These are phyloP conservation scores for Triticum urartu DNA, from an alignment of 176 grass and related monocot genomes.

Conservation along the genomic window DNA sequence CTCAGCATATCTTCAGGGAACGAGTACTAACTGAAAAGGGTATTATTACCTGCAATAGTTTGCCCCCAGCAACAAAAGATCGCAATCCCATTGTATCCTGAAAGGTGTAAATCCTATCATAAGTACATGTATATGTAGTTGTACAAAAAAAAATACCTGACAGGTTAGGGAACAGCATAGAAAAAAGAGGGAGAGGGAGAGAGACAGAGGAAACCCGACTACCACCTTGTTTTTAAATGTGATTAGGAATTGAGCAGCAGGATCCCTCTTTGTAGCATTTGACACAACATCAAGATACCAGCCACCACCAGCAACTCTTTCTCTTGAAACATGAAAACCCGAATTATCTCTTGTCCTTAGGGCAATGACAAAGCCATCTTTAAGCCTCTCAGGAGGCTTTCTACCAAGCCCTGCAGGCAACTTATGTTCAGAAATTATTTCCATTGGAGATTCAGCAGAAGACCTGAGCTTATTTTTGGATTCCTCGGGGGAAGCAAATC, in stretches of 20 bases:
- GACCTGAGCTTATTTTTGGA: slow-evolving; percentile 69
- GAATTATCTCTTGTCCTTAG: slow-evolving; percentile 56
- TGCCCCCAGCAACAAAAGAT: slow-evolving; percentile 85
- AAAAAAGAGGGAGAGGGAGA: neutral
- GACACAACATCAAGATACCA: slow-evolving; percentile 85
- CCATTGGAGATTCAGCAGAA: slow-evolving; percentile 68
- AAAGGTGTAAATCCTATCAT: slow-evolving; percentile 24
- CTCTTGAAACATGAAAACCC: slow-evolving; percentile 82
- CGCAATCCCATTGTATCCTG: slow-evolving; percentile 80
- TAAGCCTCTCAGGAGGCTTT: slow-evolving; percentile 48
- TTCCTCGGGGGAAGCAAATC: slow-evolving; percentile 94
- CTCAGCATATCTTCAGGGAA: slow-evolving; percentile 5
- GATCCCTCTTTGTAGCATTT: slow-evolving; percentile 88
- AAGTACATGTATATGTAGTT: slow-evolving; percentile 13
- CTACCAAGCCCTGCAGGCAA: slow-evolving; percentile 34
- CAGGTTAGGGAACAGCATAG: slow-evolving; percentile 15
- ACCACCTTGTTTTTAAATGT: slow-evolving; percentile 73
- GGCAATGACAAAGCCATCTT: slow-evolving; percentile 82
- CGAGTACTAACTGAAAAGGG: neutral
- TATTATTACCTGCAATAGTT: slow-evolving; percentile 76
- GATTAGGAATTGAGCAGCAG: slow-evolving; percentile 86
- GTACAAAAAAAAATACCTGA: neutral
- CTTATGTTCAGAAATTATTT: slow-evolving; percentile 72
- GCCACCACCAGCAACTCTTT: slow-evolving; percentile 53
- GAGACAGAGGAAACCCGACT: neutral